Base-by-base conservation (phyloP, 2,329 filamentous ascomycete genomes). In the Keithomyces neogunnii region DNA sequence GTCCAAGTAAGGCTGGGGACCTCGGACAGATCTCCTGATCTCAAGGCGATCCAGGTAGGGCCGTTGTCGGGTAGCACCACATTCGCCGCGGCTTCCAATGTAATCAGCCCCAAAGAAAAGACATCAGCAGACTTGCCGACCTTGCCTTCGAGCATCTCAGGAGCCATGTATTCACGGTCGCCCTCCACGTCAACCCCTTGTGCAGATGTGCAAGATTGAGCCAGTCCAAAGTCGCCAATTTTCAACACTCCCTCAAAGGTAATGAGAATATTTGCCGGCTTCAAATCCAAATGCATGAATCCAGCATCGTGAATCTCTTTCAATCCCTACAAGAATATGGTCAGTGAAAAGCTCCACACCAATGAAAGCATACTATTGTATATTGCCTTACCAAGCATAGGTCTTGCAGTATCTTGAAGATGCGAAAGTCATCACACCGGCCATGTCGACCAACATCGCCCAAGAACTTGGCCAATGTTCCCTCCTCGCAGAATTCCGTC, bases 371-470 rank as follows among this genome's bases (percentile, higher is more conserved):
- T 45, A 45, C 45, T 50, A 48, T 13, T 36, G 38, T 26, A 11
- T 29, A 11, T 29, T 5, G 45, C 75, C 86, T 71, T 80, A 93
- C 89, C 75, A 86, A 73, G 61, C 85, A 80, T 53, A 96, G 70
- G 67, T 99, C 93, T 42, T 96, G 80, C 60, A 97, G 73, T 52
- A 97, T 92, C 73, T 99, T 99, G 89, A 93, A 99, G 67, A 97
- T 96, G 55, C 93, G 82, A 71, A 99, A 99, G 66, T 97, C 93
- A 68, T 99, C 93, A 57, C 99, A 72, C 59, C 92, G 82, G 45
- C 89, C 91, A 64, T 88, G 89, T 55, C 85, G 78, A 29, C 93
- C 93, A 54, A 89, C 82, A 52, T 86, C 81, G n/a, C 82, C 79
- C 32, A 99, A 76, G 64, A 97, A 99, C 13, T 83, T 78, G 64